phyloP scores from a whole-genome alignment of 192 early-diverging fungal species.

The Backusella psychrophila region DNA sequence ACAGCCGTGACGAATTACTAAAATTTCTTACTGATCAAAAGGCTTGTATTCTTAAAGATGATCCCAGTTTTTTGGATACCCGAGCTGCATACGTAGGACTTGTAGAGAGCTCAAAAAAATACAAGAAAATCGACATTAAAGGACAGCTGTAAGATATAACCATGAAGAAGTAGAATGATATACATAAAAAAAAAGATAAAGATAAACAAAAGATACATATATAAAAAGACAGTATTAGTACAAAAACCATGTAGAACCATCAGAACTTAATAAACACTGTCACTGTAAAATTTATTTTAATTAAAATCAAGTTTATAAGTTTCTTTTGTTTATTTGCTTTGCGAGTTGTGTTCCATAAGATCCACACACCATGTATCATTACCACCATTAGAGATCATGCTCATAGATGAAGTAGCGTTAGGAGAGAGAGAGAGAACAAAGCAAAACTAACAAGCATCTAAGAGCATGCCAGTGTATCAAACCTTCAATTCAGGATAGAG shows the following conservation, averaged over 20 bases:
- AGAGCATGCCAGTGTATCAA: no score
- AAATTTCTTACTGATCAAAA: constrained; percentile 52
- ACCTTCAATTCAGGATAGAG: no score
- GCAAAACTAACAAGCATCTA: no score
- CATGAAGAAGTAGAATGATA: not conserved
- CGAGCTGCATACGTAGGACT: constrained; percentile 51
- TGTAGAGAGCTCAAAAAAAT: constrained; percentile 55
- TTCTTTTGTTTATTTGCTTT: no score
- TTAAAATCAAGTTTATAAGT: not conserved
- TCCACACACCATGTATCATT: no score
- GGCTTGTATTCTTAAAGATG: constrained; percentile 29
- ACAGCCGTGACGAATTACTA: constrained; percentile 34
- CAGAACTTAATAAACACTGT: not conserved
- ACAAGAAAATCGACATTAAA: constrained; percentile 75
- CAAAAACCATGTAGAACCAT: not conserved
- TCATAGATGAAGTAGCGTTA: no score
- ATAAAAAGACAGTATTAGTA: not conserved
- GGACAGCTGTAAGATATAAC: constrained; percentile 59
- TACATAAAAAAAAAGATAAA: no score
- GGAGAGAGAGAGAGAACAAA: no score
- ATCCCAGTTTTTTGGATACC: constrained; percentile 50
- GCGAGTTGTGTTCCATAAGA: no score
- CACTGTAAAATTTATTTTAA: not conserved
- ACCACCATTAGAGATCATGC: no score
- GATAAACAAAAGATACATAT: not conserved